Evolutionary conservation across 192 early-diverging fungal genomes (phyloP).

Genomic region (Coemansia sp.): DNA sequence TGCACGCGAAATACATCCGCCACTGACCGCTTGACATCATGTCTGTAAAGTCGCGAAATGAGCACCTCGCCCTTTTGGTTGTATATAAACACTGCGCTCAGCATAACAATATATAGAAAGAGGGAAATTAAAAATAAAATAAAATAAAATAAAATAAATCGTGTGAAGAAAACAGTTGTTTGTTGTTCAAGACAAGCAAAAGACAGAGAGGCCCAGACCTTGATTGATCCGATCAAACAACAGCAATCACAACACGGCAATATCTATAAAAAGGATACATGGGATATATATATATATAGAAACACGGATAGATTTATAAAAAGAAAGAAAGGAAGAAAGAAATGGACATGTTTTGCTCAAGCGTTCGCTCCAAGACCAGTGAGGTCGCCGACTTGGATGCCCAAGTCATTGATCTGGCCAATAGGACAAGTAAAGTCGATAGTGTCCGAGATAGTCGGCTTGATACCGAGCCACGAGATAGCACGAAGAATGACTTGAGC

Average conservation of each 20-base stretch:
- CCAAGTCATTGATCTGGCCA: constrained; percentile 43
- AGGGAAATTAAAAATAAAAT: no score
- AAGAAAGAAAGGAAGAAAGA: background rate
- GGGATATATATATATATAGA: background rate
- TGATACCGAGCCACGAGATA: constrained; percentile 58
- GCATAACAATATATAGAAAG: constrained; percentile 60
- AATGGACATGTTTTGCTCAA: background rate
- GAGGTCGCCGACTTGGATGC: constrained; percentile 50
- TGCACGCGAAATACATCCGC: constrained; percentile 98
- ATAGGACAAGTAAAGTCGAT: constrained; percentile 53
- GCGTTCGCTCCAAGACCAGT: constrained; percentile 21
- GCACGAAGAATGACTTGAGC: constrained; percentile 51
- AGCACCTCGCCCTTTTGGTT: constrained; percentile 99
- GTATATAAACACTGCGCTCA: constrained; percentile 95
- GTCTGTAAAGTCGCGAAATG: constrained; percentile 91
- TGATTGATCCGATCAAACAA: background rate
- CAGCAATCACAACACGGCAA: background rate
- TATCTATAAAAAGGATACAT: background rate
- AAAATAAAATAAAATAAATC: no score
- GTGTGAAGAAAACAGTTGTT: background rate
- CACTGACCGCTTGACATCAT: constrained; percentile 95
- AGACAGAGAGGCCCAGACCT: background rate
- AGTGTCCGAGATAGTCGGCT: constrained; percentile 52
- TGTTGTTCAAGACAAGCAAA: no score
- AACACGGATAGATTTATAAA: background rate